phyloP scores from a whole-genome alignment of 345 rosid genomes.

The Gynandropsis gynandra region DNA sequence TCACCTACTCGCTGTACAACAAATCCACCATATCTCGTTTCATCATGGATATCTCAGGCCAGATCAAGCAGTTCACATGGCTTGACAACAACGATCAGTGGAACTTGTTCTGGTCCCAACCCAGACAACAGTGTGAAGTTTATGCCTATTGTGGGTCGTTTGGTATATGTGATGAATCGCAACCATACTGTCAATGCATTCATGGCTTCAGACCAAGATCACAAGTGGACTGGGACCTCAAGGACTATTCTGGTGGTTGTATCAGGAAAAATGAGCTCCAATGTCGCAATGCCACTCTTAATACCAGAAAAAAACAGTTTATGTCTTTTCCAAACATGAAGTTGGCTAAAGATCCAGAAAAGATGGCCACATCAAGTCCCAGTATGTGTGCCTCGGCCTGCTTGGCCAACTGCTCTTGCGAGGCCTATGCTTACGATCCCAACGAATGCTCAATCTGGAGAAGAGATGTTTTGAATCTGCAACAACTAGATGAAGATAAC shows the following conservation, averaged over 20 bases:
- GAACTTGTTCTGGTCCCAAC: slow-evolving; percentile 68
- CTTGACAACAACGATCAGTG: slow-evolving; percentile 25
- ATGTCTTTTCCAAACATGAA: slow-evolving; percentile 11
- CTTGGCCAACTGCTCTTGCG: slow-evolving; percentile 49
- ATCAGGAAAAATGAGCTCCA: slow-evolving; percentile 36
- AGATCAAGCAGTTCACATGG: slow-evolving; percentile 47
- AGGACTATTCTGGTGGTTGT: slow-evolving; percentile 60
- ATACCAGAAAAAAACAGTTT: slow-evolving; percentile 30
- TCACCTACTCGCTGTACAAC: slow-evolving; percentile 42
- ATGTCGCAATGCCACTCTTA: slow-evolving; percentile 31
- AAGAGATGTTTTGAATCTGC: slow-evolving; percentile 38
- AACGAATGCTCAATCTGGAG: slow-evolving; percentile 47
- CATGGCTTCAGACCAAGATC: slow-evolving; percentile 38
- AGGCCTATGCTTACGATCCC: slow-evolving; percentile 47
- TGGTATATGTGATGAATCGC: slow-evolving; percentile 43
- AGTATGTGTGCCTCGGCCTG: slow-evolving; percentile 41
- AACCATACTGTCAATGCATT: slow-evolving; percentile 47
- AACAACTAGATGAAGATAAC: slow-evolving; percentile 31
- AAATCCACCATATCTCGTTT: slow-evolving; percentile 30
- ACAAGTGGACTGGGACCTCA: slow-evolving; percentile 36
- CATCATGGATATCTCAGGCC: slow-evolving; percentile 55
- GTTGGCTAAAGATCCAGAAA: slow-evolving; percentile 20
- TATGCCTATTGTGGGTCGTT: slow-evolving; percentile 60
- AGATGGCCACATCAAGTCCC: slow-evolving; percentile 17
- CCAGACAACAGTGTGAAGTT: slow-evolving; percentile 65